phyloP scores from a whole-genome alignment of 2,329 filamentous ascomycete species.

The Alternaria panax region DNA sequence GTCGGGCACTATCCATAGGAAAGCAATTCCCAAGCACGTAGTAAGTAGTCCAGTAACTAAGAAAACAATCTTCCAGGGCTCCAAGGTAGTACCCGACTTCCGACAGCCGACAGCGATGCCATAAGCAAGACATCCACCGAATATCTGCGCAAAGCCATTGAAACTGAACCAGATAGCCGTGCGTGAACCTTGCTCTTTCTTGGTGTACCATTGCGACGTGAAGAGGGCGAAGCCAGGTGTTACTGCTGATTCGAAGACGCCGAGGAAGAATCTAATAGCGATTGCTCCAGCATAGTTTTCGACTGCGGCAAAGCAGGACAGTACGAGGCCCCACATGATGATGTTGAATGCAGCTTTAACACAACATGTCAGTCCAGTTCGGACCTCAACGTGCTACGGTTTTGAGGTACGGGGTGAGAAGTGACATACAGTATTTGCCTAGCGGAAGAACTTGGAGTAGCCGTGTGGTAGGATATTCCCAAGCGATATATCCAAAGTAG shows the following conservation, averaged over 20 bases:
- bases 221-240: conserved; percentile 73
- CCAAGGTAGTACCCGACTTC: conserved; percentile 64
- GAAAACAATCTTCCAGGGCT: conserved; percentile 70
- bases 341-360: conserved; percentile 63
- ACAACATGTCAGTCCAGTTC: conserved; percentile 5
- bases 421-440: conserved; percentile 64
- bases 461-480: conserved; percentile 71
- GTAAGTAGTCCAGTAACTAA: conserved; percentile 56
- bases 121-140: conserved; percentile 69
- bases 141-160: conserved; percentile 68
- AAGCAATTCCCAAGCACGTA: conserved; percentile 50
- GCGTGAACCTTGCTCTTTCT: conserved; percentile 69
- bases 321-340: conserved; percentile 67
- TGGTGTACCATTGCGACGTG: conserved; percentile 76
- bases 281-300: conserved; percentile 67
- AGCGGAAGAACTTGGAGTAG: conserved; percentile 70
- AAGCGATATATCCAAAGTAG: conserved; percentile 64
- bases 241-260: conserved; percentile 72
- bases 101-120: conserved; percentile 66
- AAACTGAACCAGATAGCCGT: conserved; percentile 74
- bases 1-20: conserved; percentile 61
- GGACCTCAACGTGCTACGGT: background rate
- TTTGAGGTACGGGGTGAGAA: too few species aligned
- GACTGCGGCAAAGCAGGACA: conserved; percentile 69
- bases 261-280: conserved; percentile 71